phyloP scores from a whole-genome alignment of 192 early-diverging fungal species.

The Gamsiella multidivaricata region DNA sequence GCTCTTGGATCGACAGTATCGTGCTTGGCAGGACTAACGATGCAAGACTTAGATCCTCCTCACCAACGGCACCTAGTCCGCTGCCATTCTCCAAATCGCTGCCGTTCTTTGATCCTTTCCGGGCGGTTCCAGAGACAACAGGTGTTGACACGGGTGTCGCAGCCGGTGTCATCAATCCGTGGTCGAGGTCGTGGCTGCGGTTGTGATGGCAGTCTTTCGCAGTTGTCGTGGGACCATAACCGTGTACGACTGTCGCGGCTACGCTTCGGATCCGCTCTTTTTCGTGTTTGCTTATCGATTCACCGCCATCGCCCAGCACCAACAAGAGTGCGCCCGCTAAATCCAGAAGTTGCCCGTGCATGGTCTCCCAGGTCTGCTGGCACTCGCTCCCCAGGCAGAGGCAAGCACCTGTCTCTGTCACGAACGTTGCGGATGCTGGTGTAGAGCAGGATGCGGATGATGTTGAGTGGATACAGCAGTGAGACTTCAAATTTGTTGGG shows the following conservation, averaged over 20 bases:
- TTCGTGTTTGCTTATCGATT: background rate
- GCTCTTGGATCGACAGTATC: background rate
- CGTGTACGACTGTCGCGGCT: background rate
- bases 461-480: background rate
- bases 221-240: background rate
- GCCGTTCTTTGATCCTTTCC: background rate
- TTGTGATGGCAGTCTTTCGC: background rate
- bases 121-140: background rate
- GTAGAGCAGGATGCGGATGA: background rate
- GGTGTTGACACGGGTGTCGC: slow-evolving; percentile 21
- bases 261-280: background rate
- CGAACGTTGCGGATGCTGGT: slow-evolving; percentile 2
- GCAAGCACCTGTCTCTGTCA: no score
- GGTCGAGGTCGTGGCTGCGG: background rate
- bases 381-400: no score
- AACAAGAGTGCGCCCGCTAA: slow-evolving; percentile 4
- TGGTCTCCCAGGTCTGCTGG: background rate
- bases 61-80: background rate
- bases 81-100: no score
- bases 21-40: slow-evolving; percentile 6
- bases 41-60: background rate
- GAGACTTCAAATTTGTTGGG: no score
- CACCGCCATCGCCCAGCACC: background rate
- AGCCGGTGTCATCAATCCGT: slow-evolving; percentile 6
- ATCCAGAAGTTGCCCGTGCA: background rate